Conservation (phyloP, 148 eudicot species). For the Pouteria glomerata region DNA sequence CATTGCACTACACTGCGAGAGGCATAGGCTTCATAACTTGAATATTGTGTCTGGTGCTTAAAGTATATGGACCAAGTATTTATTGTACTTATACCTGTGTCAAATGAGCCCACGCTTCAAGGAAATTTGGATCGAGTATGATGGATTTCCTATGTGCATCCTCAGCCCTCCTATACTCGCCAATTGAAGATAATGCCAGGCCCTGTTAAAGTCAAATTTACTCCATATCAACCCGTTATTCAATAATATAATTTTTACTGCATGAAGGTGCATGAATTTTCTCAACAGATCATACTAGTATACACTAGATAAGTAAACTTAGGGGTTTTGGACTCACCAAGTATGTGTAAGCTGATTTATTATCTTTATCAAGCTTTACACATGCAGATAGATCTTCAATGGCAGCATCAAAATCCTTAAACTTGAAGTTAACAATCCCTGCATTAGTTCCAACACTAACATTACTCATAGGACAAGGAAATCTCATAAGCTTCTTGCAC, state of each 20-base stretch:
- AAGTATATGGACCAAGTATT: not conserved
- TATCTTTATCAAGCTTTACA: constrained; percentile 59
- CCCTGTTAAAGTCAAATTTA: constrained; percentile 49
- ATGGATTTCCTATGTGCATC: constrained; percentile 85
- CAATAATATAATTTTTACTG: too few relatives aligned
- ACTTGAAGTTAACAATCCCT: constrained; percentile 94
- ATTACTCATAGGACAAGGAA: not conserved
- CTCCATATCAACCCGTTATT: too few relatives aligned
- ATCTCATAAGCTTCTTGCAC: not conserved
- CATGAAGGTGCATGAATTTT: not conserved
- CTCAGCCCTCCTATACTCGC: constrained; percentile 77
- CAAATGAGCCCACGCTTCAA: constrained; percentile 91
- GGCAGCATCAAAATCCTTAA: constrained; percentile 86
- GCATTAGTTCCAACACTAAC: constrained; percentile 20
- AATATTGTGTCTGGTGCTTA: constrained; percentile 3
- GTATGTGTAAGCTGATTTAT: constrained; percentile 90
- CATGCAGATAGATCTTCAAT: constrained; percentile 81
- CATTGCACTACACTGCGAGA: not conserved
- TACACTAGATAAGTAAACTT: not conserved
- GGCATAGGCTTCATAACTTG: not conserved
- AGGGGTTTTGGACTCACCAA: constrained; percentile 46
- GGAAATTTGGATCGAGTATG: constrained; percentile 60
- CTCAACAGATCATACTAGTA: not conserved
- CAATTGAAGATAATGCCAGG: constrained; percentile 74
- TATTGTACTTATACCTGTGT: constrained; percentile 58